Conservation (phyloP, 139 green algal species). For the Limnomonas spitsbergensis region DNA sequence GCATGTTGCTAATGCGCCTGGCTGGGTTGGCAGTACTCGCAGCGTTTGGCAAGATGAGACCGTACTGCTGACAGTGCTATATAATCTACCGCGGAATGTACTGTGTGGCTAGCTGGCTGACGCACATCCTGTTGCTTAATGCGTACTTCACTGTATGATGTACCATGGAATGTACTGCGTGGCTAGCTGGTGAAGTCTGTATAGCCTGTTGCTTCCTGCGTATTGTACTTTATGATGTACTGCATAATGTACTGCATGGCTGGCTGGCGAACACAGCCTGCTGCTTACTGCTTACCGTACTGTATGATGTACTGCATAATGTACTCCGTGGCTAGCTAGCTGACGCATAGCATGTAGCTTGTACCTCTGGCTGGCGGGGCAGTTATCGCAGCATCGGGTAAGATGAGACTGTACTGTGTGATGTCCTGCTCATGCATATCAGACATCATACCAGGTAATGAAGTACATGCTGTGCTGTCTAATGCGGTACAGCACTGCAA, state of each 20-base stretch:
- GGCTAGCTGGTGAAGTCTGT: not conserved
- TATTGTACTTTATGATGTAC: not conserved
- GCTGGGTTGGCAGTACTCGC: not conserved
- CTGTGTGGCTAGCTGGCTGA: not conserved
- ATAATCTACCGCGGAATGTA: not conserved
- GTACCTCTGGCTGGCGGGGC: not conserved
- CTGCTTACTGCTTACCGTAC: too few species aligned
- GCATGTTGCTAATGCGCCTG: not conserved
- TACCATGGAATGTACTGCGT: not conserved
- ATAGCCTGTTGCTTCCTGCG: too few species aligned
- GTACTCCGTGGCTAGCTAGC: not conserved
- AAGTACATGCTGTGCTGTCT: not conserved
- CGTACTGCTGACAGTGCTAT: not conserved
- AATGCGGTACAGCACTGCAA: too few species aligned
- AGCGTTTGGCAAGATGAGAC: not conserved
- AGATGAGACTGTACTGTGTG: not conserved
- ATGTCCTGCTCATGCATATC: too few species aligned
- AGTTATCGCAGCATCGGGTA: not conserved
- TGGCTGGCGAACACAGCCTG: too few species aligned
- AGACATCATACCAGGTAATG: not conserved
- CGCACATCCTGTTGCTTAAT: too few species aligned
- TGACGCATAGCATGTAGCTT: not conserved
- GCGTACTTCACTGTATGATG: not conserved
- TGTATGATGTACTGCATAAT: too few species aligned
- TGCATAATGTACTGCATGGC: not conserved